phyloP scores from a whole-genome alignment of 2,329 filamentous ascomycete species.

The Cytospora piceae region DNA sequence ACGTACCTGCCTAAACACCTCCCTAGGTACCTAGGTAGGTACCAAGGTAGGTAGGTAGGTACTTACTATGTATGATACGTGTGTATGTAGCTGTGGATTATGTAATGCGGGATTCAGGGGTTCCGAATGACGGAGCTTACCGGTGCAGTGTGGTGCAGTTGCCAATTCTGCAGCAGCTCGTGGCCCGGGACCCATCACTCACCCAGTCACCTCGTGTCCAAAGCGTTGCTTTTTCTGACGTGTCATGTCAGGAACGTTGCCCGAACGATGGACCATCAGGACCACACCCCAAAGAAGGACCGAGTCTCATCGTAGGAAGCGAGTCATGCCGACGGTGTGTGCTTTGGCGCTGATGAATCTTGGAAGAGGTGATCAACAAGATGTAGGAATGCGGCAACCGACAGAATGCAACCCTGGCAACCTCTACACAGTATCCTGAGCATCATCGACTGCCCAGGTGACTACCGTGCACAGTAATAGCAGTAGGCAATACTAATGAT shows the following conservation, averaged over 20 bases:
- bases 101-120: background rate
- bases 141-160: background rate
- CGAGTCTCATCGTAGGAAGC: background rate
- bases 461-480: background rate
- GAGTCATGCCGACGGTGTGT: background rate
- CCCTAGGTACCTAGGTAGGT: background rate
- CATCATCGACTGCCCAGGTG: background rate
- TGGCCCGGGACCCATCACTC: background rate
- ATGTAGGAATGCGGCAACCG: conserved; percentile 1
- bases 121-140: background rate
- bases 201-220: background rate
- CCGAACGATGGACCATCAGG: background rate
- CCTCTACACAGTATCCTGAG: background rate
- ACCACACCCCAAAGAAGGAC: background rate
- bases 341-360: background rate
- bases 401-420: background rate
- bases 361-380: background rate
- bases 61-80: background rate
- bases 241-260: background rate
- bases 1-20: background rate
- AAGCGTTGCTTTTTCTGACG: background rate
- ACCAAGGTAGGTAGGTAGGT: background rate
- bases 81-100: background rate
- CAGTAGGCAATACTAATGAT: background rate
- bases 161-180: conserved; percentile 4